Conservation (phyloP, 2,329 filamentous ascomycete genomes). For the Monosporascus sp. region DNA sequence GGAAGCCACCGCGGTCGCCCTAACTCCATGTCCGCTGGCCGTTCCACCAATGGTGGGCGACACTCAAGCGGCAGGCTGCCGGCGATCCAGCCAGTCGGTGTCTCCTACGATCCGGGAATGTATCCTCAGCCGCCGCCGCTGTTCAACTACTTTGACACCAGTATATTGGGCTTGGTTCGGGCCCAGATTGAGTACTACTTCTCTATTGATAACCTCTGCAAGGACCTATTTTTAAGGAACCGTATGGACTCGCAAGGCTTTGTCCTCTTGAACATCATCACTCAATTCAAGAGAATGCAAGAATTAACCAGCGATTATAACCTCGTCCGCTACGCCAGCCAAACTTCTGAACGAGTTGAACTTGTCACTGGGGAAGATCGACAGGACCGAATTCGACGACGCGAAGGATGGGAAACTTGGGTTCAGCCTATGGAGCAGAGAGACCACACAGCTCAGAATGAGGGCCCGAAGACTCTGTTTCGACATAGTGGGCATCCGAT, state of each 20-base stretch:
- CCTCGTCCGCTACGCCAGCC: conserved; percentile 68
- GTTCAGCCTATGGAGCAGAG: conserved; percentile 68
- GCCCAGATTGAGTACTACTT: conserved; percentile 85
- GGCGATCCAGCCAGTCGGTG: conserved; percentile 39
- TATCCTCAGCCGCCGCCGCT: conserved; percentile 54
- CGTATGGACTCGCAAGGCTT: conserved; percentile 96
- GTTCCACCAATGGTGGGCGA: conserved; percentile 10
- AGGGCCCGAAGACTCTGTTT: conserved; percentile 49
- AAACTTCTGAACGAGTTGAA: conserved; percentile 68
- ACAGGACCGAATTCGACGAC: conserved; percentile 69
- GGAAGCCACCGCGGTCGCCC: conserved; percentile 17
- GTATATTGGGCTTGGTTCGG: conserved; percentile 31
- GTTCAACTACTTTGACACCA: conserved; percentile 49
- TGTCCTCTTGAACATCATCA: conserved; percentile 73
- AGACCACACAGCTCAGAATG: conserved; percentile 66
- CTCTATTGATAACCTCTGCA: conserved; percentile 90
- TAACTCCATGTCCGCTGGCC: conserved; percentile 15
- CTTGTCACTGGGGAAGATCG: conserved; percentile 71
- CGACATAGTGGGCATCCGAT: conserved; percentile 22
- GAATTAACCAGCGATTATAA: conserved; percentile 66
- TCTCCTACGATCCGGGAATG: conserved; percentile 53
- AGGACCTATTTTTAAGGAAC: conserved; percentile 80
- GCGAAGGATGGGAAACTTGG: conserved; percentile 75
- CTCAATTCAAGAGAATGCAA: conserved; percentile 81
- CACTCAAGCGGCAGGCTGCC: conserved; percentile 14